These are phyloP conservation scores for Fusarium pseudocircinatum DNA, from an alignment of 2,329 filamentous ascomycete species.

Conservation along the genomic window DNA sequence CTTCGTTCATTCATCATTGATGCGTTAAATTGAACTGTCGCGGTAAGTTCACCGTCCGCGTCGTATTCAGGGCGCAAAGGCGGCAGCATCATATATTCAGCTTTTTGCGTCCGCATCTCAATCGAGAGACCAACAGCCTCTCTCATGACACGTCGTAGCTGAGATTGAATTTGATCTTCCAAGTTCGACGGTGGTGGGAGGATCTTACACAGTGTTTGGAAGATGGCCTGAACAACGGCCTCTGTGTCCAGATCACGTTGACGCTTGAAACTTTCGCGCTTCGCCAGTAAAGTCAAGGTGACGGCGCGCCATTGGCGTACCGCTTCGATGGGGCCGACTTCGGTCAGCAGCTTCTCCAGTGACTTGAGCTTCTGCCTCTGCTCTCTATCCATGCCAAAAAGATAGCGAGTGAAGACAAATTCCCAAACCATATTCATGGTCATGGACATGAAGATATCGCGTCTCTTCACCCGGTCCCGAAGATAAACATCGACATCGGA, in stretches of 20 bases:
- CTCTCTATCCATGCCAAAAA: conserved; percentile 98
- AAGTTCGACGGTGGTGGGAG: conserved; percentile 86
- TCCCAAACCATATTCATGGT: conserved; percentile 99
- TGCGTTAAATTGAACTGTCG: conserved; percentile 91
- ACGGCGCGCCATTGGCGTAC: conserved; percentile 98
- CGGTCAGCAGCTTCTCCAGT: conserved; percentile 88
- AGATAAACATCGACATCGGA: conserved; percentile 92
- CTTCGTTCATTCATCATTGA: conserved; percentile 94
- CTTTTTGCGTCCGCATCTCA: conserved; percentile 96
- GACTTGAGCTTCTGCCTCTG: conserved; percentile 97
- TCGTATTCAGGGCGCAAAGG: conserved; percentile 96
- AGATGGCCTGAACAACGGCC: conserved; percentile 88
- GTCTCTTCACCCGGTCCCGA: conserved; percentile 83
- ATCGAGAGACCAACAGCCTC: conserved; percentile 91
- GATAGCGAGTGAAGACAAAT: conserved; percentile 95
- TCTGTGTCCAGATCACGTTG: conserved; percentile 92
- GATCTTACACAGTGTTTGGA: conserved; percentile 83
- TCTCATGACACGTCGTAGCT: conserved; percentile 86
- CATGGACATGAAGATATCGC: conserved; percentile 98
- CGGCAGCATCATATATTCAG: conserved; percentile 98
- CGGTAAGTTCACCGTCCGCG: conserved; percentile 86
- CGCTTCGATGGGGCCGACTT: conserved; percentile 87
- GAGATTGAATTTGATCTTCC: conserved; percentile 82
- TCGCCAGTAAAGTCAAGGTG: conserved; percentile 87
- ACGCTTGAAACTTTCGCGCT: conserved; percentile 79